Evolutionary conservation across 306 rosid species (phyloP).

Genomic region (Senna siamea): DNA sequence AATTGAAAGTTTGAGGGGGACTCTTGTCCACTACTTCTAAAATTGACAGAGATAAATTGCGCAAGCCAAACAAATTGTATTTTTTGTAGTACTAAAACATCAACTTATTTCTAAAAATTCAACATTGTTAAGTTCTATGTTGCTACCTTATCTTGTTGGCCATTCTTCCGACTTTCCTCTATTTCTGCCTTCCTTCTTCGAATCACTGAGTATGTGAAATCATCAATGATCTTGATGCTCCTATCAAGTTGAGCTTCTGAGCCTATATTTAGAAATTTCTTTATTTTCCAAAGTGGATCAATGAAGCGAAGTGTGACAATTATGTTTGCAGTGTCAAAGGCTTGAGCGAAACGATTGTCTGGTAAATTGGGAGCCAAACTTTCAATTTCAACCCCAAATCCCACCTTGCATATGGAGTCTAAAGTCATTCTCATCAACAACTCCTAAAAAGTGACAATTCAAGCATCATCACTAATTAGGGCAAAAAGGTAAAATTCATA

Average conservation of each 20-base stretch:
- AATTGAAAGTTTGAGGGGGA: too few species aligned
- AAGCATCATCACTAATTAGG: too few species aligned
- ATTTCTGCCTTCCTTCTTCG: constrained; percentile 80
- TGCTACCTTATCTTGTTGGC: constrained; percentile 64
- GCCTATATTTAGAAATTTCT: constrained; percentile 68
- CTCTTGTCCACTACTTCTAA: too few species aligned
- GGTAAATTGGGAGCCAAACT: constrained; percentile 73
- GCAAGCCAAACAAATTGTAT: too few species aligned
- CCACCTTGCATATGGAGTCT: constrained; percentile 92
- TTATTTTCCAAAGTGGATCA: constrained; percentile 82
- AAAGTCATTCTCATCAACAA: constrained; percentile 94
- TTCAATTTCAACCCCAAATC: constrained; percentile 97
- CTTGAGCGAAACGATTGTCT: constrained; percentile 72
- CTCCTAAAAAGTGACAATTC: constrained; percentile 54
- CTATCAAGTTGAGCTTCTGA: constrained; percentile 84
- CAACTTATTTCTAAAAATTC: too few species aligned
- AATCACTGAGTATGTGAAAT: constrained; percentile 85
- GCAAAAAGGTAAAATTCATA: too few species aligned
- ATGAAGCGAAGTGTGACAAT: constrained; percentile 89
- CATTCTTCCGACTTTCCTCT: constrained; percentile 46
- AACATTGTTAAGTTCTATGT: too few species aligned
- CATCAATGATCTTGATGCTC: constrained; percentile 73
- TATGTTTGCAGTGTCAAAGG: constrained; percentile 88
- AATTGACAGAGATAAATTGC: too few species aligned
- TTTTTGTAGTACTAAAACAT: too few species aligned